Evolutionary conservation across 2,329 filamentous ascomycete species (phyloP), one percentile per base, ranked within the genome.

Genomic region (Aspergillus ochraceus): DNA sequence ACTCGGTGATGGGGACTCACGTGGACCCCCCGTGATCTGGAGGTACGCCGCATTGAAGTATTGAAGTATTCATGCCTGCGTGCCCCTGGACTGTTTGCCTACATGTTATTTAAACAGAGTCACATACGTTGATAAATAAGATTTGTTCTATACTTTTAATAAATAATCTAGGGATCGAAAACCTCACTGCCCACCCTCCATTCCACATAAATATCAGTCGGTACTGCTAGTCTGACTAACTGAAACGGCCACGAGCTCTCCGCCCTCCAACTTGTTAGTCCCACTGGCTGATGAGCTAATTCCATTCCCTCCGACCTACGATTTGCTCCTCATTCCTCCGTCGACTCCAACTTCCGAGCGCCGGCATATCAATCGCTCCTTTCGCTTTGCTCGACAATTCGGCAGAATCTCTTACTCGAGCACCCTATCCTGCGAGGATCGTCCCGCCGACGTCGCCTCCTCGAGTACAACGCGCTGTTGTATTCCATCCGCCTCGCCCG

Each of bases 261-360:
- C 68, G 69, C 71, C 68, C 26, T 36, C 52, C 49, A 17, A 9
- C 49, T 17, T 20, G 54, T 42, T 66, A 63, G 62, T 66, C 64
- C 67, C 68, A 68, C 66, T 63, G 61, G 63, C 46, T 58, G 63
- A 70, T 71, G 68, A 72, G 67, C 68, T 72, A 66, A 70, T 67
- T 60, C 58, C 60, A 51, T 52, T 55, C 59, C 63, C 36, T 12
- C 6, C 36, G 14, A 42, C 36, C 14, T 56, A 30, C 45, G 11
- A 57, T 64, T 60, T 52, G 58, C 62, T 60, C 60, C 58, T 64
- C 53, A 58, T 32, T 54, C 49, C 58, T 57, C 55, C 39, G 36
- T 58, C 36, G 52, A 36, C 46, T 60, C 24, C 22, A 19, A n/a
- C 19, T 29, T 55, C 42, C 32, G 30, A 29, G 30, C 20, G 19